Evolutionary conservation across 2,329 filamentous ascomycete species (phyloP), one percentile per base, ranked within the genome.

Genomic region (Blastomyces parvus): DNA sequence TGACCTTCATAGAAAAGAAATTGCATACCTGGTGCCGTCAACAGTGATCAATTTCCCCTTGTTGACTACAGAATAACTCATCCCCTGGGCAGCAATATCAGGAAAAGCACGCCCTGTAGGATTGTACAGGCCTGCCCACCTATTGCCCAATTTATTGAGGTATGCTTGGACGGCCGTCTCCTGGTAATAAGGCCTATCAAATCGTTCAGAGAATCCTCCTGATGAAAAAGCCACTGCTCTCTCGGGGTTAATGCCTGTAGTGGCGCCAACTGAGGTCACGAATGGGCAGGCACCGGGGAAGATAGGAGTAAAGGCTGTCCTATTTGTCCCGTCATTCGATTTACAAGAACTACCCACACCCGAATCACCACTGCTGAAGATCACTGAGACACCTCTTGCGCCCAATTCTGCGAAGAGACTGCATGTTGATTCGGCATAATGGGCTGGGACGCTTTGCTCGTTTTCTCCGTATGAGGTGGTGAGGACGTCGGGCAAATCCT

Each of bases 381-480:
- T 77, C n/a, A 90, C 78, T 0, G 85, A 84, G 25, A 89, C 83
- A 40, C 88, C 88, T 13, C 87, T 83, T 1, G 83, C 80, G 27
- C 85, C 86, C 5, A 90, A 81, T 65, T 87, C 84, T 5, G 82
- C 84, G 65, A 87, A 85, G 52, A 85, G 77, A 40, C 80, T 80
- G 74, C 88, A 89, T 25, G 84, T 81, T 63, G 83, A 79, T 68
- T 82, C 78, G 8, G 84, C 82, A 70, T 89, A 89, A 3, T 79
- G 75, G 27, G 75, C 74, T 0, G 86, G 85, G 0, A 89, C 77
- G 3, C 80, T 82, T 71, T 81, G 84, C 72, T 90, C 88, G 57
- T 86, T 80, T 67, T 88, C 86, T 33, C 86, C 86, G 70, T 90
- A 90, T 0, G 86, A 89, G n/a, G 86, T 87, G 50, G 81, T 83